Base-by-base conservation (phyloP, 176 grass and related monocot species). In the Phyllostachys edulis region DNA sequence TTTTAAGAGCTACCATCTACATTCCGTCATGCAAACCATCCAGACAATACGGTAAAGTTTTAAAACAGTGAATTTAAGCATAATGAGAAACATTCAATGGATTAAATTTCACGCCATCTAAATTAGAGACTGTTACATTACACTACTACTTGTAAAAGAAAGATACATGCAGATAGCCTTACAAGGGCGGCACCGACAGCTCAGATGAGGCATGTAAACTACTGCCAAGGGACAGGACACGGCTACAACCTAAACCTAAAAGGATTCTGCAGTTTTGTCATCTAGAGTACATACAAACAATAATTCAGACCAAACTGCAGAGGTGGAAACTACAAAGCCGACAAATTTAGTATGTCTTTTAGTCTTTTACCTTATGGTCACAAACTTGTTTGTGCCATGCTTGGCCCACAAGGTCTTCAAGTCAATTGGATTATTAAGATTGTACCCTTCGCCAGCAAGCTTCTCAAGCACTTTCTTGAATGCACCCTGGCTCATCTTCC, bases 301-400 rank as follows among this genome's bases (percentile, higher is more conserved):
- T 63, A 46, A 60, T 36, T 78, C 37, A 20, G 75, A 63, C 57
- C 39, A 63, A 63, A 78, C 37, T 42, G 75, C 55, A 27, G 55
- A 15, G 12, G 21, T 62, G 55, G 21, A 14, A 44, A 36, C 75
- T 77, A 59, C 75, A 39, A 62, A 78, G 75, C 75, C 4, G 15
- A 61, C 57, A 63, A 78, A 46, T 59, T 26, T 46, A 78, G 57
- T 24, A 78, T 45, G 20, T 18, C 39, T 29, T 49, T 69, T 68
- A 90, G 71, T 37, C 5, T 37, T 37, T 75, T 75, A 75, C 74
- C 84, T 85, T 72, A 90, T 90, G 14, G 79, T 90, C 67, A 90
- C 89, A 41, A 87, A 90, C 89, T 90, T 90, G 79, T 90, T 90
- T 63, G 89, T 90, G 6, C 89, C 89, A 79, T 90, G 89, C 65